phyloP scores from a whole-genome alignment of 768 basidiomycete species.

The Suillus luteus region DNA sequence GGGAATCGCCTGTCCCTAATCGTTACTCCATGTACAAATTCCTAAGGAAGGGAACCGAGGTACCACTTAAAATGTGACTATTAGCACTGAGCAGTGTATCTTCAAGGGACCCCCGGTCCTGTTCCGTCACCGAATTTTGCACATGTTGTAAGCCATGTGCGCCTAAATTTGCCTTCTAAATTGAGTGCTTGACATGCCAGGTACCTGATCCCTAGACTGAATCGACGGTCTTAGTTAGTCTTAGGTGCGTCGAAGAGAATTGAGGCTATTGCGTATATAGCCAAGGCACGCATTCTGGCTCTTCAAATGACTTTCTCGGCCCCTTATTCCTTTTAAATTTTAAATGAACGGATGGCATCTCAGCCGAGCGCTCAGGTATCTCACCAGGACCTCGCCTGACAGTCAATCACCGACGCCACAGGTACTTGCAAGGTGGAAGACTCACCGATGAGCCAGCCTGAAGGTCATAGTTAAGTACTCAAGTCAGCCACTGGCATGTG shows the following conservation, averaged over 20 bases:
- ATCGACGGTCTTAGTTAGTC: background rate
- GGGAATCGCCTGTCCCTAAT: background rate
- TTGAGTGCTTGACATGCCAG: background rate
- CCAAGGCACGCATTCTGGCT: constrained; percentile 1
- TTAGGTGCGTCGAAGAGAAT: constrained; percentile 6
- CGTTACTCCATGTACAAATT: constrained; percentile 3
- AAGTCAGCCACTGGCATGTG: background rate
- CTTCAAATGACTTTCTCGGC: background rate
- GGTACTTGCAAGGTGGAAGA: background rate
- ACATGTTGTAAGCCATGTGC: background rate
- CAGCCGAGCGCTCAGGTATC: background rate
- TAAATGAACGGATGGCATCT: background rate
- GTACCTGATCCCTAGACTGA: constrained; percentile 1
- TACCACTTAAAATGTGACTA: background rate
- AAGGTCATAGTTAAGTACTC: background rate
- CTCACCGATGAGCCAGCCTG: background rate
- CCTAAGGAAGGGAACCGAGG: background rate
- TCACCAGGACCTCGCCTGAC: background rate
- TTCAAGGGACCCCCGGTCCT: background rate
- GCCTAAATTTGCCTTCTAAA: background rate
- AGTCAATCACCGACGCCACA: background rate
- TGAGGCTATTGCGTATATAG: background rate
- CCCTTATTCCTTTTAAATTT: background rate
- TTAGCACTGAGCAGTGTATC: background rate
- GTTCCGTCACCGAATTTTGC: background rate